Evolutionary conservation across 208 protist genomes (phyloP), one percentile per base, ranked within the genome.

Genomic region (Balamuthia mandrillaris): DNA sequence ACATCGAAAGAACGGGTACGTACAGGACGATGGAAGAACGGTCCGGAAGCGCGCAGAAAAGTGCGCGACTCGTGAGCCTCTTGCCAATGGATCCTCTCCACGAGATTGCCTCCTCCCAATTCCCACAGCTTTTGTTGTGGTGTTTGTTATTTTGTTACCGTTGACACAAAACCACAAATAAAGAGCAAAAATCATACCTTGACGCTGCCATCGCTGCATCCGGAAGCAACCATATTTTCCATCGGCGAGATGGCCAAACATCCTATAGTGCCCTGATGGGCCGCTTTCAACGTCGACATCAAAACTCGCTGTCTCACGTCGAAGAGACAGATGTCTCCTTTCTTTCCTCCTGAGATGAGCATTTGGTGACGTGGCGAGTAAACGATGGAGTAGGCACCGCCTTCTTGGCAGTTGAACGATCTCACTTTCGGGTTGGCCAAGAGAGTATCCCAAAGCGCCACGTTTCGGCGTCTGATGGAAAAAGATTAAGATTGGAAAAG

Each of bases 11-110:
- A n/a, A n/a, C n/a, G n/a, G n/a, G n/a, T n/a, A 3, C 52, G 52
- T 60, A 60, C 47, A 31, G 74, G 74, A 24, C 74, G 74, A 12
- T 31, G 29, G 54, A 81, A 81, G 74, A 81, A 81, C 49, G 49
- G 49, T 41, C 49, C 63, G 49, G 74, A 47, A 24, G 74, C 49
- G 27, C 63, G 56, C 74, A 81, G 56, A 51, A 81, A 81, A 21
- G 74, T 81, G 35, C 74, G 42, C 74, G 56, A 63, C 54, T 81
- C 74, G 54, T 81, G 74, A 18, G 42, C 74, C n/a, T 81, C 74
- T 18, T 27, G 18, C 74, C 74, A 81, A 21, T 63, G 54, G 31
- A 63, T 51, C n/a, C 47, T 21, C 47, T 81, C 74, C 37, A 35
- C 6, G 10, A 81, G 47, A 12, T 29, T 18, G 16, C n/a, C n/a